Evolutionary conservation across 306 rosid genomes (phyloP).

Genomic region (Delonix regia): DNA sequence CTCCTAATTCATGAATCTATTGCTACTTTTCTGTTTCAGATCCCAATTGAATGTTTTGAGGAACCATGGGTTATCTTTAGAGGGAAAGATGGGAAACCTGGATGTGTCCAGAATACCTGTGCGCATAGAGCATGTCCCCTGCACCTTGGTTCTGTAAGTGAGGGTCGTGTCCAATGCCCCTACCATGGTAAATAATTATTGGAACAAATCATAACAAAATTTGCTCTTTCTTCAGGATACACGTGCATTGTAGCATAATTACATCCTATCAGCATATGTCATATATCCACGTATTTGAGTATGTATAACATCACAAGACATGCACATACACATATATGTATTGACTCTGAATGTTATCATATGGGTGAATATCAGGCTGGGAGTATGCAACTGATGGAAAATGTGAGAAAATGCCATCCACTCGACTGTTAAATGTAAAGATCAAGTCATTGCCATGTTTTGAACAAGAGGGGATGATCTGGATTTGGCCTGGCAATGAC

Average conservation of each 20-base stretch:
- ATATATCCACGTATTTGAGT: background rate
- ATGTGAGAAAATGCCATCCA: constrained; percentile 98
- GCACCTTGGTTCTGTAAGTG: constrained; percentile 87
- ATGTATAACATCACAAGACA: constrained; percentile 1
- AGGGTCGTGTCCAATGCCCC: constrained; percentile 94
- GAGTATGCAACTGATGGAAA: constrained; percentile 91
- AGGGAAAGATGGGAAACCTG: constrained; percentile 91
- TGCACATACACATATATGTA: background rate
- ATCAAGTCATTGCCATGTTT: constrained; percentile 90
- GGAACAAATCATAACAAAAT: constrained; percentile 4
- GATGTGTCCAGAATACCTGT: constrained; percentile 94
- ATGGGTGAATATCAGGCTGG: constrained; percentile 76
- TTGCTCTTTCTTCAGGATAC: background rate
- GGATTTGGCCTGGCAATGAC: constrained; percentile 99
- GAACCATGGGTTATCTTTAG: constrained; percentile 96
- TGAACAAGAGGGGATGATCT: constrained; percentile 93
- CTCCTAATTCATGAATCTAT: constrained; percentile 32
- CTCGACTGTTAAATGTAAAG: constrained; percentile 62
- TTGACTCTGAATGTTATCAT: constrained; percentile 22
- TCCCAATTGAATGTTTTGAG: constrained; percentile 91
- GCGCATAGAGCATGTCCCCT: constrained; percentile 99
- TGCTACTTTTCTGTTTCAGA: constrained; percentile 58
- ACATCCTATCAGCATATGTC: constrained; percentile 3
- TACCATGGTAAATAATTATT: constrained; percentile 78
- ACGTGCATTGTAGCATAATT: background rate